These are phyloP conservation scores for Verticillium dahliae DNA, from an alignment of 2,329 filamentous ascomycete genomes.

Conservation along the genomic window DNA sequence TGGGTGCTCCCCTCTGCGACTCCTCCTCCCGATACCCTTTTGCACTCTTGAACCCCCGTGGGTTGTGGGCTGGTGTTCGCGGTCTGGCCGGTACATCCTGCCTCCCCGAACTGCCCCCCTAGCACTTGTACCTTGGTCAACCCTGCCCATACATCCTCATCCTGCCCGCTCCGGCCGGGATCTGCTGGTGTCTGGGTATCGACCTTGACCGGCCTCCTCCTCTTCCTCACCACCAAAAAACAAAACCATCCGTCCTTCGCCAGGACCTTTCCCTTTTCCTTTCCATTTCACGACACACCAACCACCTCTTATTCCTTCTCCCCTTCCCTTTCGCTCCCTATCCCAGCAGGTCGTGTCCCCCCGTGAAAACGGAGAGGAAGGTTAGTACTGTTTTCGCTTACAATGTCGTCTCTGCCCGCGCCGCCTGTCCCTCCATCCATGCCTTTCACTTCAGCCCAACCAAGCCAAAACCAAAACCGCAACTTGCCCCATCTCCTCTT, in stretches of 20 bases:
- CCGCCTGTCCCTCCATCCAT: slow-evolving; percentile 1
- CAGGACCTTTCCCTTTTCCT: slow-evolving; percentile 14
- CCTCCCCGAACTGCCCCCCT: background rate
- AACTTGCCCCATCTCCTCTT: slow-evolving; percentile 3
- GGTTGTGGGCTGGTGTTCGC: background rate
- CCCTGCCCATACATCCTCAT: background rate
- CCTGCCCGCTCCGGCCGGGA: background rate
- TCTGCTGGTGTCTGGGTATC: background rate
- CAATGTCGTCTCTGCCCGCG: slow-evolving; percentile 6
- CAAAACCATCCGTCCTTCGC: slow-evolving; percentile 13
- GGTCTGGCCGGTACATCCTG: background rate
- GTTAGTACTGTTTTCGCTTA: slow-evolving; percentile 6
- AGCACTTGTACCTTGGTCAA: background rate
- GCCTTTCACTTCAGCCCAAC: slow-evolving; percentile 3
- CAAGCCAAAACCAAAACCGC: background rate
- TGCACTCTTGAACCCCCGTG: background rate
- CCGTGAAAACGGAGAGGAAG: slow-evolving; percentile 12
- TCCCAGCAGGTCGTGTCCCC: slow-evolving; percentile 8
- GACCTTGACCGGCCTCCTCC: slow-evolving; percentile 1
- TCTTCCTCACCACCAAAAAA: slow-evolving; percentile 14
- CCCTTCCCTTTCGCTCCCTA: background rate
- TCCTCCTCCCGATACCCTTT: background rate
- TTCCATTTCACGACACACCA: slow-evolving; percentile 27
- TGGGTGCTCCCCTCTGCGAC: background rate
- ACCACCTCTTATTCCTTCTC: slow-evolving; percentile 19